phyloP scores from a whole-genome alignment of 768 basidiomycete species.

The Exidia glandulosa region DNA sequence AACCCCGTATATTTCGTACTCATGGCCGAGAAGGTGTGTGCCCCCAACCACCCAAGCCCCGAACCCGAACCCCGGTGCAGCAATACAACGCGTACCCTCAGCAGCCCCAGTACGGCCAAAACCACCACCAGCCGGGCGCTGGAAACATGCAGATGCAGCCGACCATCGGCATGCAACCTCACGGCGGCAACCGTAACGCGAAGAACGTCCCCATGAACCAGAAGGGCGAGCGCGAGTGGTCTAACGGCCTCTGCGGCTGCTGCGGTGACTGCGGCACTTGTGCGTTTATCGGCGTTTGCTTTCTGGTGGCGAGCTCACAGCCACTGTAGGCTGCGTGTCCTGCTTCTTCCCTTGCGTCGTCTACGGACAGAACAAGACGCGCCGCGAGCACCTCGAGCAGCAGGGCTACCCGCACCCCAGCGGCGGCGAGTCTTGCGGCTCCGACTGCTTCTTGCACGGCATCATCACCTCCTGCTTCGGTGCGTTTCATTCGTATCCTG shows the following conservation, averaged over 20 bases:
- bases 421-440: constrained; percentile 21
- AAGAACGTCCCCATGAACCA: constrained; percentile 14
- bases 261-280: constrained; percentile 15
- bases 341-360: constrained; percentile 33
- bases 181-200: constrained; percentile 17
- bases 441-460: constrained; percentile 29
- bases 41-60: not conserved
- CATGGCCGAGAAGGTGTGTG: not conserved
- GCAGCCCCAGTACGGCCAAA: not conserved
- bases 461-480: constrained; percentile 14
- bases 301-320: not conserved
- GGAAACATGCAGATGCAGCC: not conserved
- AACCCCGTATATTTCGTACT: not conserved
- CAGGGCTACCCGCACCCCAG: constrained; percentile 29
- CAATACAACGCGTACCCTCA: not conserved
- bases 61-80: not conserved
- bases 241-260: constrained; percentile 16
- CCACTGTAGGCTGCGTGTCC: constrained; percentile 22
- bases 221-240: constrained; percentile 24
- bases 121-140: not conserved
- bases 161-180: not conserved
- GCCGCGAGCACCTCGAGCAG: constrained; percentile 26
- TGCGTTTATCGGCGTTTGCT: constrained; percentile 6
- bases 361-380: constrained; percentile 30
- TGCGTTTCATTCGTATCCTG: not conserved